Evolutionary conservation across 2,329 filamentous ascomycete genomes (phyloP), one percentile per base, ranked within the genome.

Genomic region (Fusarium veterinarium): DNA sequence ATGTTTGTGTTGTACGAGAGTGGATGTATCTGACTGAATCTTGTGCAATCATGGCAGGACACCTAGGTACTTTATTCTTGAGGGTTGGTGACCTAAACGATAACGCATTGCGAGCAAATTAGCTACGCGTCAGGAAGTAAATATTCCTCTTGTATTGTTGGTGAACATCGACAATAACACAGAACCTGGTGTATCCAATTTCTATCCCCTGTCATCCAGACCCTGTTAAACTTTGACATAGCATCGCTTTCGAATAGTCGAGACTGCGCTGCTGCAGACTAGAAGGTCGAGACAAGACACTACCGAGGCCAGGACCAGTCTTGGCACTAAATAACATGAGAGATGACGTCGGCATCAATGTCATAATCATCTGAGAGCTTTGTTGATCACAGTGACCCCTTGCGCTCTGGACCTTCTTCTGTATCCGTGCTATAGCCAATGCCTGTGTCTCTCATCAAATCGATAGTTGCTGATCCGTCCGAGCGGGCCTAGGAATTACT

Each of bases 211-310:
- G 70, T 63, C 38, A 28, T 25, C 8, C 28, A 55, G 38, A 31
- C 67, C 69, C 53, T 68, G 67, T 55, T 55, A 64, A 30, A 51
- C 61, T 62, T 58, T 52, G 46, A 20, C 67, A 46, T 71, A 37
- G 46, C 59, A 64, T 44, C 25, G 25, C 53, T 45, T 63, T 71
- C 30, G 68, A 71, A 72, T 59, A 72, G 69, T 68, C 58, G 60
- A 64, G 69, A 72, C 69, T 72, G 66, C 42, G 41, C 41, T 67
- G 35, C 40, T 10, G 17, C 31, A 44, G 35, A 66, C 71, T 71
- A 74, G 55, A 71, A 58, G 71, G 65, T 68, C 71, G 53, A 64
- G 71, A 58, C 71, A 60, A 52, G 58, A 30, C 66, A 71, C 70
- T 71, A 72, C 52, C 42, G 23, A 73, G 55, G 56, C 31, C 69